phyloP scores from a whole-genome alignment of 192 early-diverging fungal genomes.

The Linderina pennispora region DNA sequence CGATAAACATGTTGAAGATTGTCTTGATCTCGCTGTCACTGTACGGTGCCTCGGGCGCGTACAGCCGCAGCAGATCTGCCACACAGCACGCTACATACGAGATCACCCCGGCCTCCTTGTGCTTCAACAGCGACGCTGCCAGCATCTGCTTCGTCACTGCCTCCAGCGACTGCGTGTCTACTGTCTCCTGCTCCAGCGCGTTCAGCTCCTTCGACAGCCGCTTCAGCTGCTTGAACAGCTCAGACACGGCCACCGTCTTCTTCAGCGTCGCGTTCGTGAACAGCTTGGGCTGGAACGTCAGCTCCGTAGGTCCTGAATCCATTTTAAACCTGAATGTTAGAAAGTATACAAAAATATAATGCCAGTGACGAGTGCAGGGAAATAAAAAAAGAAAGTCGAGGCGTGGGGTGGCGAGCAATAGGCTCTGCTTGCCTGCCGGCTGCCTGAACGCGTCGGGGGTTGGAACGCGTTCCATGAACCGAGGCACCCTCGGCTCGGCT shows the following conservation, averaged over 20 bases:
- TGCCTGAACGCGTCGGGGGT: too few relatives aligned
- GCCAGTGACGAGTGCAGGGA: background rate
- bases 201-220: conserved; percentile 67
- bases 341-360: background rate
- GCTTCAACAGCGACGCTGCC: conserved; percentile 56
- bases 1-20: conserved; percentile 80
- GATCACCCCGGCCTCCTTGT: conserved; percentile 77
- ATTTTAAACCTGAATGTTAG: conserved; percentile 19
- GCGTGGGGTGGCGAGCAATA: too few relatives aligned
- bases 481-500: too few relatives aligned
- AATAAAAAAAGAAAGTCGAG: too few relatives aligned
- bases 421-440: too few relatives aligned
- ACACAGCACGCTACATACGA: conserved; percentile 77
- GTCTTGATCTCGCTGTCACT: conserved; percentile 59
- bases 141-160: conserved; percentile 62
- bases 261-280: conserved; percentile 32
- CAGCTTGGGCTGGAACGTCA: conserved; percentile 45
- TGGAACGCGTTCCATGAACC: too few relatives aligned
- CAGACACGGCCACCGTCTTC: conserved; percentile 34
- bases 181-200: conserved; percentile 67
- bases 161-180: conserved; percentile 63
- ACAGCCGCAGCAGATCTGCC: conserved; percentile 86
- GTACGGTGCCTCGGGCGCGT: conserved; percentile 93
- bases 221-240: conserved; percentile 47
- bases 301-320: conserved; percentile 24